Base-by-base conservation (phyloP, 345 rosid genomes). In the Angophora floribunda region DNA sequence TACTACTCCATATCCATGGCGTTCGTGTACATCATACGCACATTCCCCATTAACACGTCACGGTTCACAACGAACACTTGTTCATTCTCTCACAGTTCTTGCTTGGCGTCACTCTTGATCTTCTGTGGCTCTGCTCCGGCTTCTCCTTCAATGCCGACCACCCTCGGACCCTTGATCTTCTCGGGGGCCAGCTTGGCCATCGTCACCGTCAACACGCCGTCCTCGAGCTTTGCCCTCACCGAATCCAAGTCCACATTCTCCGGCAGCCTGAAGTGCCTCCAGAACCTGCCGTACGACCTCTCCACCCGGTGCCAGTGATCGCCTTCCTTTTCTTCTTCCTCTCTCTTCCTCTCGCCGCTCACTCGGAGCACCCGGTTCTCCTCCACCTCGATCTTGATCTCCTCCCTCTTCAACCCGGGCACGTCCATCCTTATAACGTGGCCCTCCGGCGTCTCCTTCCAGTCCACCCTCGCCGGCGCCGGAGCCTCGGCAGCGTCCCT, bases 221-320 rank as follows among this genome's bases (percentile, higher is more conserved):
- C 90, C 85, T 96, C 95, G 41, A 97, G 94, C 90, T 93, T 94
- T 17, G 99, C 99, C 85, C 91, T 89, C 13, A 94, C 90, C 21
- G 93, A 88, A 61, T 96, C 98, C 91, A 95, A 86, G 51, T 96
- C 97, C 21, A 91, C 98, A 59, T 97, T 94, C 16, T 94, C 97
- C 6, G 98, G 99, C 90, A 96, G 75, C 88, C 90, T 93, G 12
- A 97, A 95, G 90, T 92, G 97, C 90, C 98, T 95, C 97, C 95
- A 96, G 92, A 97, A 97, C 87, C 94, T 95, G 28, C 98, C 98
- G 80, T 91, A 90, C 7, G 94, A 95, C 80, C 98, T 91, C 95
- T 97, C 99, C 55, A 93, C 92, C 53, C 97, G 90, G 86, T 97
- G 99, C 98, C 98, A 97, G 16, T 94, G 97, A 50, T 97, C 96